Percentiles rank a stretch among this genome's conserved stretches.
Conservation (phyloP, 1,139 yeast genomes). For the Saccharomyces hybrid region DNA sequence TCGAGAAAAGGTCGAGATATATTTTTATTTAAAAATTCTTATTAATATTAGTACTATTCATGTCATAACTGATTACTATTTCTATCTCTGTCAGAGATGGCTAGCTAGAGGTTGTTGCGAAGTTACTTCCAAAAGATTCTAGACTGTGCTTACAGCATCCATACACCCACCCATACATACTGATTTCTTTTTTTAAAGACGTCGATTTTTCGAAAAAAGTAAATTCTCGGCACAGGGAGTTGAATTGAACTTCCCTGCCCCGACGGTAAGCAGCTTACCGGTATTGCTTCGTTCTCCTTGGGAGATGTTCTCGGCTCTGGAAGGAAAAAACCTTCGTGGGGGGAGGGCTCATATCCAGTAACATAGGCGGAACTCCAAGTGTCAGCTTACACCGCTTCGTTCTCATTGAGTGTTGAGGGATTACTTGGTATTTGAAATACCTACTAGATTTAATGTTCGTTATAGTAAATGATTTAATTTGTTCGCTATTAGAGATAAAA, state of each 20-base stretch:
- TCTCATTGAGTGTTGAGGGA: neutral
- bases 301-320: neutral
- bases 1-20: neutral
- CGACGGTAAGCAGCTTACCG: neutral
- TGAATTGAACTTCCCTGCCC: neutral
- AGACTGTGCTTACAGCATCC: neutral
- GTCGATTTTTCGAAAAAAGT: neutral
- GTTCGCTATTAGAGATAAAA: neutral
- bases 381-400: neutral
- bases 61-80: neutral
- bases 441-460: neutral
- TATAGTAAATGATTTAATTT: neutral
- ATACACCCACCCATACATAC: neutral
- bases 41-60: neutral
- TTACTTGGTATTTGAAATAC: neutral
- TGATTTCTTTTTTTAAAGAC: no score
- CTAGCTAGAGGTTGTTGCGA: neutral
- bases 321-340: neutral
- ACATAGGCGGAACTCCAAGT: neutral
- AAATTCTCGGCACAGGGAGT: neutral
- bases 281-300: neutral
- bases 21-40: neutral
- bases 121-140: neutral
- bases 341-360: neutral
- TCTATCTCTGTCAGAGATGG: neutral